These are phyloP conservation scores for Iris macrosiphon DNA, from an alignment of 106 monocot species.

Conservation along the genomic window DNA sequence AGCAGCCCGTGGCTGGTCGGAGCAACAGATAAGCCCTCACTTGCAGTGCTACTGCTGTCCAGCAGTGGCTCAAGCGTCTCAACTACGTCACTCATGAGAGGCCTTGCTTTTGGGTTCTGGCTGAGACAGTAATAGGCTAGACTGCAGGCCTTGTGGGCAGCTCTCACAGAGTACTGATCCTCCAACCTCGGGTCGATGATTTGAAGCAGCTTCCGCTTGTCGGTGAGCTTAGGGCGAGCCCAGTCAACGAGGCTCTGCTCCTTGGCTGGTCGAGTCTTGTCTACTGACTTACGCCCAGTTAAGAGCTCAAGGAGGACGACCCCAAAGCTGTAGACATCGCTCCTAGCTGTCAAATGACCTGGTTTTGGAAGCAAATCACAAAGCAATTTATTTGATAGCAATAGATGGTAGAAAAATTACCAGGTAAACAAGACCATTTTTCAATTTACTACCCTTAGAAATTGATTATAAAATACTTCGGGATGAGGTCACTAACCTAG, in stretches of 20 bases:
- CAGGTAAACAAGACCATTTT: too few species aligned
- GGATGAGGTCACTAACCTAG: too few species aligned
- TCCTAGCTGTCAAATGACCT: conserved; percentile 87
- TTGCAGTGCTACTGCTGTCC: not conserved
- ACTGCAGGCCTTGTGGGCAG: conserved; percentile 56
- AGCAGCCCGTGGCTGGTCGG: not conserved
- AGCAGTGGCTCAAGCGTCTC: conserved; percentile 76
- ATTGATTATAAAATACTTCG: too few species aligned
- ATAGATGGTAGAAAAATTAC: too few species aligned
- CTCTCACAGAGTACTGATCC: conserved; percentile 53
- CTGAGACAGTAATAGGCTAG: conserved; percentile 76
- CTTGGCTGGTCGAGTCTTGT: conserved; percentile 57
- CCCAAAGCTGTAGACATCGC: conserved; percentile 95
- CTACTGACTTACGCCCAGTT: conserved; percentile 63
- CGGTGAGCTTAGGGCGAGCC: conserved; percentile 47
- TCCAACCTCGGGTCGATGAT: conserved; percentile 66
- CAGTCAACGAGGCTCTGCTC: conserved; percentile 80
- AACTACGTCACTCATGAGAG: conserved; percentile 86
- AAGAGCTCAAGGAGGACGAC: conserved; percentile 82
- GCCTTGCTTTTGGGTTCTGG: conserved; percentile 84
- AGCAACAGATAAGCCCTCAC: too few species aligned
- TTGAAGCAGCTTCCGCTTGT: conserved; percentile 52
- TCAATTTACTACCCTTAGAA: too few species aligned
- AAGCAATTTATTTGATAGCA: too few species aligned
- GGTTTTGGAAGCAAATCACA: not conserved